phyloP scores from a whole-genome alignment of 495 filamentous ascomycete species.

The Xylaria intraflava region DNA sequence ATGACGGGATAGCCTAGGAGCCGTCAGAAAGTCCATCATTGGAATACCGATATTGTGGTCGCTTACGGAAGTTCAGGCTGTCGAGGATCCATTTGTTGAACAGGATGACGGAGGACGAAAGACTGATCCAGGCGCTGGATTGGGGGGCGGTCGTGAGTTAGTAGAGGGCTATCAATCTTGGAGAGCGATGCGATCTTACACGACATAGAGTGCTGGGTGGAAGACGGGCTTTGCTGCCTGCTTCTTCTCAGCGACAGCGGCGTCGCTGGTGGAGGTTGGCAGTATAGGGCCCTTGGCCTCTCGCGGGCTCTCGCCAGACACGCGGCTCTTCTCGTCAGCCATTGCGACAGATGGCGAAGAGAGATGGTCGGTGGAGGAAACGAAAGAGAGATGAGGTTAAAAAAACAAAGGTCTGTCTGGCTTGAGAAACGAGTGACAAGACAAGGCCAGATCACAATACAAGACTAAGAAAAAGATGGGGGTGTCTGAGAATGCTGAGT shows the following conservation, averaged over 20 bases:
- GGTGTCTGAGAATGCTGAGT: not conserved
- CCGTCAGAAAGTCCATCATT: conserved; percentile 23
- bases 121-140: conserved; percentile 75
- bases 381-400: conserved; percentile 1
- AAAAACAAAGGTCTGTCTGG: conserved; percentile 3
- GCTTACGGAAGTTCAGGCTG: conserved; percentile 75
- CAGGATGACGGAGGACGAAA: conserved; percentile 89
- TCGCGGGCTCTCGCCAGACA: conserved; percentile 64
- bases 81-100: conserved; percentile 99
- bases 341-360: conserved; percentile 39
- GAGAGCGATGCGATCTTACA: conserved; percentile 48
- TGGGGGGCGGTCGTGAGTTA: conserved; percentile 12
- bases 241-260: conserved; percentile 50
- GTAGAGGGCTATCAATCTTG: not conserved
- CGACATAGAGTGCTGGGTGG: conserved; percentile 84
- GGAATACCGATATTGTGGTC: not conserved
- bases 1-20: conserved; percentile 56
- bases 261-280: conserved; percentile 67
- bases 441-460: conserved; percentile 1
- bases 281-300: conserved; percentile 56
- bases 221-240: conserved; percentile 55
- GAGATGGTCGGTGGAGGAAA: conserved; percentile 11
- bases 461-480: not conserved
- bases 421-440: conserved; percentile 24
- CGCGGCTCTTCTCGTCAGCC: conserved; percentile 71